Conservation (phyloP, 345 rosid genomes). For the Sisymbrium irio region DNA sequence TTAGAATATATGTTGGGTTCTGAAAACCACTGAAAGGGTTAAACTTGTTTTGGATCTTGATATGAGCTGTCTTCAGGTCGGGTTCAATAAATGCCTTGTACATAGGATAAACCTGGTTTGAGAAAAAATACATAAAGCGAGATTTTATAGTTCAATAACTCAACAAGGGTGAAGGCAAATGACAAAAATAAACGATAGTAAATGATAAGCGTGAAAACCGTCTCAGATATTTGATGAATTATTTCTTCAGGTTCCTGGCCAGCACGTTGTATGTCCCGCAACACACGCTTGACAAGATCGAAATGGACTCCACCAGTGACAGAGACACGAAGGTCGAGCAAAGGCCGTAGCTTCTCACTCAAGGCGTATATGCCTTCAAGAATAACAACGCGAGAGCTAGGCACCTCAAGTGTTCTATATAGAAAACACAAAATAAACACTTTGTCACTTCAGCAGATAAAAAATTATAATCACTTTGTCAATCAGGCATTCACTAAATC, state of each 20-base stretch:
- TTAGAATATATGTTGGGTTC: slow-evolving; percentile 89
- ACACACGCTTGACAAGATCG: slow-evolving; percentile 95
- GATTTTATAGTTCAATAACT: too few relatives aligned
- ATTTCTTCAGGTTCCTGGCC: slow-evolving; percentile 99
- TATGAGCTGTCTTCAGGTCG: slow-evolving; percentile 93
- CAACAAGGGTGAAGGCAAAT: too few relatives aligned
- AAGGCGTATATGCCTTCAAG: slow-evolving; percentile 95
- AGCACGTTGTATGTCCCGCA: slow-evolving; percentile 96
- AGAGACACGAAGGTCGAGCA: slow-evolving; percentile 95
- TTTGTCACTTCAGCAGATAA: slow-evolving; percentile 20
- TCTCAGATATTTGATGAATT: slow-evolving; percentile 96
- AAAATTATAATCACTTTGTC: slow-evolving; percentile 2
- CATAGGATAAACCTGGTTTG: slow-evolving; percentile 89
- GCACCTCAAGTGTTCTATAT: slow-evolving; percentile 83
- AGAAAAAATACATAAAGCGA: slow-evolving; percentile 18
- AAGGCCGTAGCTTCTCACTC: slow-evolving; percentile 82
- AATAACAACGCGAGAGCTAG: slow-evolving; percentile 85
- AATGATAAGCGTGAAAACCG: slow-evolving; percentile 50
- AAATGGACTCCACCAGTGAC: slow-evolving; percentile 97
- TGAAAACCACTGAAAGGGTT: slow-evolving; percentile 98
- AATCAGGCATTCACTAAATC: not conserved
- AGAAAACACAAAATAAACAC: slow-evolving; percentile 20
- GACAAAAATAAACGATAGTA: slow-evolving; percentile 21
- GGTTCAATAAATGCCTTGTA: slow-evolving; percentile 99
- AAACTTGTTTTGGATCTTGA: slow-evolving; percentile 91